A percentile compares a stretch with the other conserved stretches of the same genome.
Evolutionary conservation across 352 stramenopile genomes (phyloP).

Genomic region (Aphanomyces cochlioides): DNA sequence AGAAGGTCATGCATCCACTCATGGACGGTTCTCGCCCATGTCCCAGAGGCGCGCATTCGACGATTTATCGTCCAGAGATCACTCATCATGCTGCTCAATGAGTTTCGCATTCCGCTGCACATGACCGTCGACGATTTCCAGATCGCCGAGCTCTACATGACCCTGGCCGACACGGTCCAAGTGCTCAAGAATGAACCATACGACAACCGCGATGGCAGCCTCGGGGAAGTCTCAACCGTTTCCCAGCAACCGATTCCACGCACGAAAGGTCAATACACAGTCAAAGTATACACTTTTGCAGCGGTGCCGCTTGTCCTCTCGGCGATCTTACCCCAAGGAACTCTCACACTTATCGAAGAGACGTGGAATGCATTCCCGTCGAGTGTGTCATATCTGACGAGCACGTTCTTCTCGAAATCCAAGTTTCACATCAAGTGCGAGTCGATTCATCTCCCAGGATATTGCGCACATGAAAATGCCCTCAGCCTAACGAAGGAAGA

Average conservation of each 20-base stretch:
- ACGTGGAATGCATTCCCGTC: conserved; percentile 31
- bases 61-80: background rate
- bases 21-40: background rate
- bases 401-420: conserved; percentile 22
- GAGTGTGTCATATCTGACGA: conserved; percentile 25
- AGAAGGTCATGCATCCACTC: background rate
- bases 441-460: conserved; percentile 7
- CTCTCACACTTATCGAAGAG: conserved; percentile 28
- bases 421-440: conserved; percentile 29
- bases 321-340: conserved; percentile 19
- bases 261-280: conserved; percentile 30
- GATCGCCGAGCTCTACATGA: conserved; percentile 31
- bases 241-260: conserved; percentile 26
- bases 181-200: conserved; percentile 33
- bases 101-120: conserved; percentile 31
- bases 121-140: conserved; percentile 33
- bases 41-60: background rate
- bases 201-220: conserved; percentile 31
- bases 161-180: conserved; percentile 10
- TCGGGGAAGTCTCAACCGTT: conserved; percentile 17
- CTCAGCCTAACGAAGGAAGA: conserved; percentile 17
- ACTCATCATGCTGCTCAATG: conserved; percentile 17
- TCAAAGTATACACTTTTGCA: conserved; percentile 30
- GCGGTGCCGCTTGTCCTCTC: conserved; percentile 10
- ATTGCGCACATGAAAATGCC: conserved; percentile 19